Evolutionary conservation across 1,284 basidiomycete species (phyloP), one percentile per base, ranked within the genome.

Genomic region (Agaricales sp.): DNA sequence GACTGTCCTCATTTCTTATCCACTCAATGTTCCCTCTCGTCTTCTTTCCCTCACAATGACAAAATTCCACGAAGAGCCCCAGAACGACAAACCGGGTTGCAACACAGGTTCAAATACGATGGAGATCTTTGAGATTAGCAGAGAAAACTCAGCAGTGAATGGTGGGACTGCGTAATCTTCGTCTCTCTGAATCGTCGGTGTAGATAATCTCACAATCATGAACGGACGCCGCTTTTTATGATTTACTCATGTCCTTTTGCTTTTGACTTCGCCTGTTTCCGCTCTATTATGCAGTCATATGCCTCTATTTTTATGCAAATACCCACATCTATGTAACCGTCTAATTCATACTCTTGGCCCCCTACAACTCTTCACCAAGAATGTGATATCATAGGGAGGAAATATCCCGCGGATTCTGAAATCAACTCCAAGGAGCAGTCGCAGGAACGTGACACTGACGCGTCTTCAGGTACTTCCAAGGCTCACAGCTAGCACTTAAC

Each of bases 361-460:
- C 39, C 16, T 16, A n/a, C n/a, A n/a, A n/a, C n/a, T n/a, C n/a
- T n/a, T n/a, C n/a, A n/a, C n/a, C n/a, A n/a, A n/a, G n/a, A n/a
- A n/a, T n/a, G n/a, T n/a, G n/a, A n/a, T n/a, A n/a, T 20, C 8
- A 41, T n/a, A 16, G 18, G 39, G 18, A 6, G 4, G 39, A 8
- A 20, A 16, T 41, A 8, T 41, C 18, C 39, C 6, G 39, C 8
- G 8, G 39, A n/a, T 41, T 41, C 26, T 14, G 26, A n/a, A n/a
- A n/a, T n/a, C n/a, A n/a, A 30, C 14, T 30, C 26, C 26, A 30
- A 30, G n/a, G n/a, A n/a, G n/a, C n/a, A n/a, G n/a, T n/a, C 30
- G 30, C n/a, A 35, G 65, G 71, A 78, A 82, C 83, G 83, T 83
- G 83, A 85, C 80, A 82, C 66, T 78, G 66, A 63, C 52, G 53